Percentiles rank a stretch among this genome's conserved stretches.
Evolutionary conservation across 2,329 filamentous ascomycete genomes (phyloP).

Genomic region (Diaporthe helianthi): DNA sequence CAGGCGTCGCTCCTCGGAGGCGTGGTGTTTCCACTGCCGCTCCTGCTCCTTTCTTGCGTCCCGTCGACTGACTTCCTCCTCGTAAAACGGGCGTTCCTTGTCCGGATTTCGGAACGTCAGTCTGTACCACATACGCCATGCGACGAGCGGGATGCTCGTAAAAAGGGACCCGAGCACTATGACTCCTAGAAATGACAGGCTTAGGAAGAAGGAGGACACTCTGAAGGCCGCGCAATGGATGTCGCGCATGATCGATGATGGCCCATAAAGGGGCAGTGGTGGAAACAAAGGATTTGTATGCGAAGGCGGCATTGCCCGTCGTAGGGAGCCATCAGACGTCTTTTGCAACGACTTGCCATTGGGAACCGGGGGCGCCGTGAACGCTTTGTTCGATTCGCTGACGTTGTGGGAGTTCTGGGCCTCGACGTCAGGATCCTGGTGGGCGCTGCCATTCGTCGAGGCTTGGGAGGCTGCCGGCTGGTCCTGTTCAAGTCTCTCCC

Average conservation of each 20-base stretch:
- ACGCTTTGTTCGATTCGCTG: slow-evolving; percentile 39
- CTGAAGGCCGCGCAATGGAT: slow-evolving; percentile 72
- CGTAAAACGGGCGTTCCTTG: slow-evolving; percentile 69
- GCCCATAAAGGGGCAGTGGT: slow-evolving; percentile 81
- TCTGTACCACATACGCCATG: slow-evolving; percentile 57
- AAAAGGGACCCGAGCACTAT: slow-evolving; percentile 79
- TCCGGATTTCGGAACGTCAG: slow-evolving; percentile 68
- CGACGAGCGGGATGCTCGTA: slow-evolving; percentile 65
- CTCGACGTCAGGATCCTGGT: slow-evolving; percentile 39
- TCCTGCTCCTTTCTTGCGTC: slow-evolving; percentile 64
- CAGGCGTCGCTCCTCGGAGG: slow-evolving; percentile 44
- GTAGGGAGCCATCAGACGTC: slow-evolving; percentile 55
- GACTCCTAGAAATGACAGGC: slow-evolving; percentile 75
- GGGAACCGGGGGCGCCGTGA: slow-evolving; percentile 35
- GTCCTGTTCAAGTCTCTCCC: slow-evolving; percentile 53
- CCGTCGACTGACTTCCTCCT: slow-evolving; percentile 72
- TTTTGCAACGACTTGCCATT: slow-evolving; percentile 50
- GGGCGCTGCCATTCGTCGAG: slow-evolving; percentile 38
- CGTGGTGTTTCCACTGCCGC: slow-evolving; percentile 65
- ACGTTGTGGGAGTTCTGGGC: slow-evolving; percentile 47
- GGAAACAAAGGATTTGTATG: slow-evolving; percentile 84
- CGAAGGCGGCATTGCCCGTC: slow-evolving; percentile 64
- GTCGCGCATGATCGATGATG: slow-evolving; percentile 69
- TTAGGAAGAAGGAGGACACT: slow-evolving; percentile 75
- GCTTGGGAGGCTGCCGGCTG: neutral